Base-by-base conservation (phyloP, 805 yeast species). In the Torulaspora maleeae region DNA sequence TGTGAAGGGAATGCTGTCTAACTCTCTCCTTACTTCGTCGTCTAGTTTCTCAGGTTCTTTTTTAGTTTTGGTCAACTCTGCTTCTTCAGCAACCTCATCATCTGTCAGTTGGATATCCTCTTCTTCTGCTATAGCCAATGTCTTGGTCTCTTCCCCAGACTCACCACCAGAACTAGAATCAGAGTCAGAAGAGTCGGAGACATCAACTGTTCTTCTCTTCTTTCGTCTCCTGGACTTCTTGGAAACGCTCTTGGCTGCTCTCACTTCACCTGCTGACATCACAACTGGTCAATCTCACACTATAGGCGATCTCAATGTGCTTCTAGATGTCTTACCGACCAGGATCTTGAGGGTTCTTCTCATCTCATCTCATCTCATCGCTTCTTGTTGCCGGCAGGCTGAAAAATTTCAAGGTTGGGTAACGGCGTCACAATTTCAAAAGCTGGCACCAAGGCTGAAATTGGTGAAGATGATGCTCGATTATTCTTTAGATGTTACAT, bases 201-300 rank as follows among this genome's bases (percentile, higher is more conserved):
- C 78, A 53, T 82, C 88, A 41, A 82, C 87, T 0, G 91, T 83
- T 80, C 90, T 83, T 78, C 89, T 80, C 78, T 82, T 83, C 76
- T 83, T 83, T 59, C 82, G 73, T 51, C 86, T 76, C 56, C 86
- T 73, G 51, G 77, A 71, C 39, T 61, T 68, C 25, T 55, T 54
- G 16, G 50, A 51, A 27, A 43, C 49, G n/a, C 41, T 54, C n/a
- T 47, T 54, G 2, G 47, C 45, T 16, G 46, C 45, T 33, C 42
- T 45, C 19, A 50, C 47, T 43, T 60, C 61, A 45, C 50, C 54
- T 35, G 49, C 50, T 27, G 61, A 52, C 67, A 62, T 61, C n/a
- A 3, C 16, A 4, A 22, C 25, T 22, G 25, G n/a, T 17, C 30
- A 27, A 11, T 29, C n/a, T 3, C 11, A 22, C 17, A 28, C 24